Base-by-base conservation (phyloP, 176 grass and related monocot species). In the Tuctoria greenei region DNA sequence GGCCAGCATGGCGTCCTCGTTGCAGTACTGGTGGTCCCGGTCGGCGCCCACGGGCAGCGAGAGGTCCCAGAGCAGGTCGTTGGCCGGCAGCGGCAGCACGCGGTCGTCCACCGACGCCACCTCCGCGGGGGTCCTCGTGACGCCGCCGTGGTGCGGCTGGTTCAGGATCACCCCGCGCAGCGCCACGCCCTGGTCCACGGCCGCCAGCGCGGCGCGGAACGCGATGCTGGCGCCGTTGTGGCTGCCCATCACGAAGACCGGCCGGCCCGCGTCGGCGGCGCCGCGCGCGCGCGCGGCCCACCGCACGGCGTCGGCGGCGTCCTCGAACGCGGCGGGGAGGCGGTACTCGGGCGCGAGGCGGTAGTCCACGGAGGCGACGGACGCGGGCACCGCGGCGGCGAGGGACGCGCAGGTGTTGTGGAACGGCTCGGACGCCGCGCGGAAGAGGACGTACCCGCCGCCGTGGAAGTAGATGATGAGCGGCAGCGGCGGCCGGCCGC, bases 31-130 rank as follows among this genome's bases (percentile, higher is more conserved):
- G 77, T 97, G 94, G 84, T 91, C 91, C 18, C 94, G 78, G 74
- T 91, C 82, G 6, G 81, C 46, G 58, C 88, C 90, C 15, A 80
- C 7, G 37, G 94, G 91, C 79, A 93, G 82, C 17, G 91, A 71
- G n/a, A 97, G 84, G 65, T 97, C 91, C 94, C 91, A 97, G 70
- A 97, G 84, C 59, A 93, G 78, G 76, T 97, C 91, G 67, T 91
- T 93, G 3, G 60, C 88, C 5, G 83, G 57, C 9, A 97, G 88
- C 69, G 95, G 84, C 47, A 97, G 25, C 38, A 93, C 72, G 75
- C 78, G 88, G 82, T 91, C 94, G 61, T 89, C 47, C 58, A 85
- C 73, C 4, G 87, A 79, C 27, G 68, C 78, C 39, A 9, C 73
- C 78, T 93, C 95, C 3, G 95, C 88, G n/a, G 81, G 75, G 46